Conservation (phyloP, 2,329 filamentous ascomycete species). For the Verticillium nubilum region DNA sequence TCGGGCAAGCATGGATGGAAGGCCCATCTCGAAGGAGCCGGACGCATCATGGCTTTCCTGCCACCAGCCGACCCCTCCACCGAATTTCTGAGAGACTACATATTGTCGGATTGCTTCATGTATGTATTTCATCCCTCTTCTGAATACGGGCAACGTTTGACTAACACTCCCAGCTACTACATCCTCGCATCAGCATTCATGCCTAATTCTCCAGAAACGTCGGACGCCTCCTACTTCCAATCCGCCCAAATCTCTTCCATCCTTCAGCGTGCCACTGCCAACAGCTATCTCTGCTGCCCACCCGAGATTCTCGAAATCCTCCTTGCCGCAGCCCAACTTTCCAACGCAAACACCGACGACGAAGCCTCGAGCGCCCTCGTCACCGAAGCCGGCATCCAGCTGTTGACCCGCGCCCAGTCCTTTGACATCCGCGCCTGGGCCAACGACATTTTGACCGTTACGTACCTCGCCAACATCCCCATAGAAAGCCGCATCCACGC, state of each 20-base stretch:
- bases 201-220: conserved; percentile 21
- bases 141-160: neutral
- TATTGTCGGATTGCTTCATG: conserved; percentile 43
- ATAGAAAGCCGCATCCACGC: conserved; percentile 31
- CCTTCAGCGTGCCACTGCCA: conserved; percentile 32
- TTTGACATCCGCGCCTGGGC: conserved; percentile 38
- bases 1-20: conserved; percentile 42
- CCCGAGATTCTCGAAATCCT: conserved; percentile 38
- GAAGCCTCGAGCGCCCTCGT: conserved; percentile 21
- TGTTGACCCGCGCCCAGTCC: conserved; percentile 30
- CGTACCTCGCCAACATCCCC: conserved; percentile 25
- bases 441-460: conserved; percentile 24
- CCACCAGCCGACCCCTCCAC: conserved; percentile 25
- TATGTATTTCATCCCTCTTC: conserved; percentile 15
- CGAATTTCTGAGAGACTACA: conserved; percentile 33
- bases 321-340: conserved; percentile 34
- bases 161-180: conserved; percentile 29
- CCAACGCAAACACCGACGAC: conserved; percentile 20
- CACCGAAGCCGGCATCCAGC: conserved; percentile 22
- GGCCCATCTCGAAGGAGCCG: conserved; percentile 40
- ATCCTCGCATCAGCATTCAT: conserved; percentile 40
- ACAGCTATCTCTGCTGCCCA: conserved; percentile 42
- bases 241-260: conserved; percentile 29
- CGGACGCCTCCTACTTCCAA: conserved; percentile 26
- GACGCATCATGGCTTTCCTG: conserved; percentile 35